These are phyloP conservation scores for Macrotyloma uniflorum DNA, from an alignment of 306 rosid genomes.

Conservation along the genomic window DNA sequence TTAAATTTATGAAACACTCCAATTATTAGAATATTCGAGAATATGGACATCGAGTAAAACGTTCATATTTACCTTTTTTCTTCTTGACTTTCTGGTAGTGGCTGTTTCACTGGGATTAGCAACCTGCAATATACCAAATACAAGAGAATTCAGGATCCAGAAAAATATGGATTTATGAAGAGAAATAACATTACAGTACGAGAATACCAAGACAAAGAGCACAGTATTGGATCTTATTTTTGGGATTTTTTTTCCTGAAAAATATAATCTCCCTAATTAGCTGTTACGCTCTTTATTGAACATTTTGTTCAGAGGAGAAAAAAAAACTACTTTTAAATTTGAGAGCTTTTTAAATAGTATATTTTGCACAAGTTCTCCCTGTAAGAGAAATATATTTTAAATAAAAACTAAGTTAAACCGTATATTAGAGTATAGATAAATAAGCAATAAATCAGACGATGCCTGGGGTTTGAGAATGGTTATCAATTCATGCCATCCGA, in stretches of 20 bases:
- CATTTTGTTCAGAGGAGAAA: not conserved
- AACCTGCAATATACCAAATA: constrained; percentile 49
- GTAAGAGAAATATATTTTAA: not conserved
- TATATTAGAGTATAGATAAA: not conserved
- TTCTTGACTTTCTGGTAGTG: constrained; percentile 64
- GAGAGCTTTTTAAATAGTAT: not conserved
- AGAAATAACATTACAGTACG: not conserved
- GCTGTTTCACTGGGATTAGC: constrained; percentile 49
- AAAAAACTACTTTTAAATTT: not conserved
- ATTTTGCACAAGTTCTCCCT: not conserved
- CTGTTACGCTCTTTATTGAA: not conserved
- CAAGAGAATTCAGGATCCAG: constrained; percentile 3
- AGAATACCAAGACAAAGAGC: not conserved
- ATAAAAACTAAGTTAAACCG: not conserved
- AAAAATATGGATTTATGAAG: not conserved
- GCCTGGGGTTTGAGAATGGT: not conserved
- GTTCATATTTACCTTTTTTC: constrained; percentile 64
- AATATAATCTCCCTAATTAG: not conserved
- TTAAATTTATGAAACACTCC: not conserved
- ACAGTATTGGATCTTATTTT: not conserved
- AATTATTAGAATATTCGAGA: not conserved
- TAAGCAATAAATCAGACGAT: not conserved
- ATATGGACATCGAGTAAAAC: not conserved
- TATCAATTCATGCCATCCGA: not conserved
- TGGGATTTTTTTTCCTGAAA: not conserved